Conservation (phyloP, 169 alveolate genomes). For the Plasmodium gonderi region DNA sequence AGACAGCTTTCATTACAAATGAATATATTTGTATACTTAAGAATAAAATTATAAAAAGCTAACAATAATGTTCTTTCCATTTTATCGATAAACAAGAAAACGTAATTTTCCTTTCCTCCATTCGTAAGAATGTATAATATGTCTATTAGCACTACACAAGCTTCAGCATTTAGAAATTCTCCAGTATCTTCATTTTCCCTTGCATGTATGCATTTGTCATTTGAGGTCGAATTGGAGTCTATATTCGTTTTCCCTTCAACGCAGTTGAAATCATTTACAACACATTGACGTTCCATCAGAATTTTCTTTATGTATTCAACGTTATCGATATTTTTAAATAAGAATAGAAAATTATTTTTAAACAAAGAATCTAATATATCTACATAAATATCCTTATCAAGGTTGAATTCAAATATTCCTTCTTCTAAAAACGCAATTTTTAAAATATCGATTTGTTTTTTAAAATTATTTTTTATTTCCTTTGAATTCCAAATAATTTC, state of each 20-base stretch:
- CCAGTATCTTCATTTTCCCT: background rate
- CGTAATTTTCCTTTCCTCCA: conserved; percentile 47
- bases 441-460: conserved; percentile 60
- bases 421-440: conserved; percentile 75
- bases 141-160: conserved; percentile 39
- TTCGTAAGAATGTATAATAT: conserved; percentile 52
- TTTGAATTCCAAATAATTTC: conserved; percentile 72
- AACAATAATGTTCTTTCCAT: conserved; percentile 22
- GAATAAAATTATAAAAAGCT: conserved; percentile 29
- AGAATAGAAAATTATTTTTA: conserved; percentile 25
- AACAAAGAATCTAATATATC: conserved; percentile 62
- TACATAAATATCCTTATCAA: conserved; percentile 62
- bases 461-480: conserved; percentile 37
- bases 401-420: conserved; percentile 42
- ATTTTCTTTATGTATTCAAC: conserved; percentile 3
- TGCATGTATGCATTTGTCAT: background rate
- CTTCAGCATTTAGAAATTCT: background rate
- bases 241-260: background rate
- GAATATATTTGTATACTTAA: conserved; percentile 33
- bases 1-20: conserved; percentile 50
- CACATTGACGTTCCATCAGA: background rate
- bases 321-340: conserved; percentile 28
- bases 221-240: background rate
- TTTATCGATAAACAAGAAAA: conserved; percentile 61
- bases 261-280: background rate